Base-by-base conservation (phyloP, 805 yeast species). In the Ogataea ramenticola region DNA sequence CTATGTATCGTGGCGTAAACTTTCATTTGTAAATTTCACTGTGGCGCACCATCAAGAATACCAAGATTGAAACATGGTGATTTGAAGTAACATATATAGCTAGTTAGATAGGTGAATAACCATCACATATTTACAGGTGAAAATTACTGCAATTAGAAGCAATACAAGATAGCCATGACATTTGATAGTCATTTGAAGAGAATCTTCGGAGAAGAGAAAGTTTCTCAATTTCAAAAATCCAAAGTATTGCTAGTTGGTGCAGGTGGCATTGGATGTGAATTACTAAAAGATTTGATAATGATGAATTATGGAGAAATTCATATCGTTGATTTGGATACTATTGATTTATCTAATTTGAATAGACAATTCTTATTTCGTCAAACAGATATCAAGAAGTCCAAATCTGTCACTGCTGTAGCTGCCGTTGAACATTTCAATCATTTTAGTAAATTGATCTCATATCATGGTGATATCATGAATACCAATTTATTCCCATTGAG, bases 201-300 rank as follows among this genome's bases (percentile, higher is more conserved):
- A 45, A 65, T 77, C n/a, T 66, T 74, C 38, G 80, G 79, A 1
- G 58, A 52, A 1, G 64, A 61, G 12, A 51, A 61, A 14, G 61
- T 60, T 38, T 20, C 45, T 19, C 47, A 56, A 27, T 53, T 75
- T 36, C 54, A 57, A n/a, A 19, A 46, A 11, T 53, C 85, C 7
- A 82, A 77, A 49, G 86, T 89, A 14, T 66, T 90, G 26, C 67
- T 90, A 64, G 95, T 90, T 2, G 98, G 98, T 4, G 96, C 97
- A 1, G 98, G 98, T 27, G 98, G 98, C 7, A 89, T 90, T 50
- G 98, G 98, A 2, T 90, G 96, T 60, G 98, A 90, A 61, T 66
- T 90, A 38, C 67, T 90, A 46, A 90, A 90, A 58, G 84, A 90
- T 57, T 67, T 90, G 41, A 78, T 86, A 5, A 64, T 88, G 49